Percentiles rank a stretch among this genome's conserved stretches.
These are phyloP conservation scores for Cryptosporidium felis DNA, from an alignment of 169 alveolate genomes.

Conservation along the genomic window DNA sequence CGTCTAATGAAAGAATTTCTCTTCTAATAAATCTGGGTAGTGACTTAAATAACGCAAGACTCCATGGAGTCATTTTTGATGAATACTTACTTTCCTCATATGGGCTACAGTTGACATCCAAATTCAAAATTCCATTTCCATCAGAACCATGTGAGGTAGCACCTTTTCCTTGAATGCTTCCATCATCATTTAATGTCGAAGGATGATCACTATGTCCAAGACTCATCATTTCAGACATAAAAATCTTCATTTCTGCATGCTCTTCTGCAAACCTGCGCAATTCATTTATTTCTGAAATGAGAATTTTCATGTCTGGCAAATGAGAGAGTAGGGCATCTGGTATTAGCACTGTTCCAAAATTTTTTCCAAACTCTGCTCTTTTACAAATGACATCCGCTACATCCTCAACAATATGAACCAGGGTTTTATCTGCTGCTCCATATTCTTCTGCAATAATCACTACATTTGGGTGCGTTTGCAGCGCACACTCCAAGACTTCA, in stretches of 20 bases:
- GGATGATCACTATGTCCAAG: constrained; percentile 56
- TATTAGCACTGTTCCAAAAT: constrained; percentile 94
- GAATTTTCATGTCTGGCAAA: constrained; percentile 90
- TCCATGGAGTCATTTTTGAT: constrained; percentile 90
- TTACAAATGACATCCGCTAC: constrained; percentile 94
- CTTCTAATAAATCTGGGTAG: constrained; percentile 93
- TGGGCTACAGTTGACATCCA: neutral
- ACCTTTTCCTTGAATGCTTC: neutral
- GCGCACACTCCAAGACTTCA: constrained; percentile 93
- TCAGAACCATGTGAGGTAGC: neutral
- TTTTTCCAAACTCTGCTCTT: constrained; percentile 92
- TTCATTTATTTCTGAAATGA: constrained; percentile 89
- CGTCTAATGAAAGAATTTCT: constrained; percentile 84
- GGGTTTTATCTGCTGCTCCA: constrained; percentile 92
- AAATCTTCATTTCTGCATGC: constrained; percentile 35
- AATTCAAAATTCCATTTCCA: neutral
- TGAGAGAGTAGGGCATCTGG: constrained; percentile 97
- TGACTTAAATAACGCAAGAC: constrained; percentile 89
- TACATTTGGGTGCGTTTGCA: constrained; percentile 96
- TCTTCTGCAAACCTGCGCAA: constrained; percentile 73
- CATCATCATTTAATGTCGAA: neutral
- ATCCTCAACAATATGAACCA: constrained; percentile 92
- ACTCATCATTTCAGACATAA: constrained; percentile 69
- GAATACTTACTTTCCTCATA: constrained; percentile 75
- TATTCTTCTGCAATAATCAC: constrained; percentile 95